Conservation (phyloP, 805 yeast genomes). For the Wickerhamomyces queroliae region DNA sequence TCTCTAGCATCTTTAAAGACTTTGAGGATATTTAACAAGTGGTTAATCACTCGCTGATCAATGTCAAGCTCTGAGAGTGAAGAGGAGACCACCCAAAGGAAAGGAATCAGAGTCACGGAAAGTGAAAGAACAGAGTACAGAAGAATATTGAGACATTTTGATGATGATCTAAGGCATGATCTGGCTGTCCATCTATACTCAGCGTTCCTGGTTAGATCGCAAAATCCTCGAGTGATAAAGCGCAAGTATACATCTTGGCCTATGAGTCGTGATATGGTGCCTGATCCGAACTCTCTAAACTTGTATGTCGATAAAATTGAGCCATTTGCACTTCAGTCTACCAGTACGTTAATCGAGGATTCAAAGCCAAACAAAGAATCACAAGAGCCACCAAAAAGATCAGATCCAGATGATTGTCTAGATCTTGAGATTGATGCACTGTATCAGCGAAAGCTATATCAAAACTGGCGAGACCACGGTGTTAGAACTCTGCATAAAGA, state of each 20-base stretch:
- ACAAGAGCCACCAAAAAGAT: background rate
- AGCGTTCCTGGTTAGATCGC: slow-evolving; percentile 36
- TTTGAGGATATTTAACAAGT: background rate
- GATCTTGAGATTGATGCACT: slow-evolving; percentile 8
- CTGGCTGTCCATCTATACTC: slow-evolving; percentile 63
- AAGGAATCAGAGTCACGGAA: background rate
- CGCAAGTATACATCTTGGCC: slow-evolving; percentile 62
- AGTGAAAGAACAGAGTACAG: slow-evolving; percentile 22
- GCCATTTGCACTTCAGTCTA: slow-evolving; percentile 9
- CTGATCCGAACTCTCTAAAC: slow-evolving; percentile 27
- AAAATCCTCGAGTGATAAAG: slow-evolving; percentile 31
- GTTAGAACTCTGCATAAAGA: slow-evolving; percentile 1
- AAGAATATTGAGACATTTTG: slow-evolving; percentile 33
- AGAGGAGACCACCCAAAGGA: too few relatives aligned
- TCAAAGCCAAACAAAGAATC: slow-evolving; percentile 1
- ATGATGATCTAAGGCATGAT: slow-evolving; percentile 46
- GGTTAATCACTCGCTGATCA: background rate
- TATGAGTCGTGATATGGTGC: slow-evolving; percentile 26
- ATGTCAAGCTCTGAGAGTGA: background rate
- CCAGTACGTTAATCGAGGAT: slow-evolving; percentile 1
- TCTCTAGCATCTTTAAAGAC: too few relatives aligned
- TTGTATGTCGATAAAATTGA: slow-evolving; percentile 20
- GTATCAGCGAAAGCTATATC: slow-evolving; percentile 3
- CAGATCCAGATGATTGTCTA: slow-evolving; percentile 4
- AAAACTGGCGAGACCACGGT: background rate